Base-by-base conservation (phyloP, 2,329 filamentous ascomycete species). In the Xylaria arbuscula region DNA sequence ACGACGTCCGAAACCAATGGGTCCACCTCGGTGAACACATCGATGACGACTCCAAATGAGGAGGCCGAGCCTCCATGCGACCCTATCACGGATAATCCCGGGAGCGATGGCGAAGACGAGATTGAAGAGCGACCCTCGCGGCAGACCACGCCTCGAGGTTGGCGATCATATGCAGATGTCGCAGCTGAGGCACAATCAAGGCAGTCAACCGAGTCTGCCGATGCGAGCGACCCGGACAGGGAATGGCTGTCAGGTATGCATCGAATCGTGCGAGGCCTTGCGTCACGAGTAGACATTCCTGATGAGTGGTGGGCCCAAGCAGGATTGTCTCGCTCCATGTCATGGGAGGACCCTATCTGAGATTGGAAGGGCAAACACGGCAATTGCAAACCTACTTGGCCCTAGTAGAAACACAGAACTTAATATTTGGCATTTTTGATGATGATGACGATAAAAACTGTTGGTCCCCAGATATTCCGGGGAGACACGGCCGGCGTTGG, bases 231-330 rank as follows among this genome's bases (percentile, higher is more conserved):
- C 2, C 34, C 55, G 9, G 78, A 80, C 4, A 73, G 77, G 15
- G 79, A 81, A 66, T 77, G 76, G 61, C 78, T 92, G 32, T 85
- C 87, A 24, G 88, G 90, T 54, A 91, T 94, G 86, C 90, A 92
- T 73, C 85, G 86, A 59, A 91, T 97, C 55, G 85, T 96, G 42
- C 88, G 90, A 72, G 86, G 88, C 51, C 84, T 97, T 63, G 88
- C 90, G 40, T 85, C 87, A 19, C 84, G 92, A 28, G 87, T 93
- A 75, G 92, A 94, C 73, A 91, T 96, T 62, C 91, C 92, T 0
- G 92, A 96, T 69, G 90, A 93, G 71, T 94, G 91, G 89, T 97
- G 93, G 93, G 88, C 88, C 67, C 86, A 88, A 74, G 90, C 86
- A 67, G 91, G 91, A 50, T 84, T 93, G 71, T 89, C 85, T 75